These are phyloP conservation scores for Lactifluus volemus DNA, from an alignment of 768 basidiomycete species.

Conservation along the genomic window DNA sequence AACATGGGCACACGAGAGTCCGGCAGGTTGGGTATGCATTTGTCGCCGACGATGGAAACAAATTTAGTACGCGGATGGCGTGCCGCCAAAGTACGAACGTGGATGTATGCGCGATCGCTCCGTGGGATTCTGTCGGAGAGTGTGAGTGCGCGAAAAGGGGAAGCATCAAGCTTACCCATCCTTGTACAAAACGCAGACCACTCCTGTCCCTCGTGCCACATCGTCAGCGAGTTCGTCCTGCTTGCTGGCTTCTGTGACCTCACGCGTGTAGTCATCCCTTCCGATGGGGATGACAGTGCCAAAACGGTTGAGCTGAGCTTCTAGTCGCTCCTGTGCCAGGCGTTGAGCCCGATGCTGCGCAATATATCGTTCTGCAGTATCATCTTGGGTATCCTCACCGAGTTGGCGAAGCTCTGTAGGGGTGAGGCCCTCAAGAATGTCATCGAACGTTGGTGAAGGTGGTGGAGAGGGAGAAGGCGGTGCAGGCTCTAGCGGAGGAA, in stretches of 20 bases:
- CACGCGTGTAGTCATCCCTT: constrained; percentile 87
- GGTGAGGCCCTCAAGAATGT: constrained; percentile 56
- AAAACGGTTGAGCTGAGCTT: constrained; percentile 58
- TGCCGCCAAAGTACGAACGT: constrained; percentile 65
- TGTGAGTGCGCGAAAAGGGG: background rate
- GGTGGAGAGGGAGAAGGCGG: constrained; percentile 78
- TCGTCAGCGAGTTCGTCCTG: constrained; percentile 56
- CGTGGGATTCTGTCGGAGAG: constrained; percentile 52
- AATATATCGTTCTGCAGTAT: constrained; percentile 68
- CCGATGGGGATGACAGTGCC: constrained; percentile 84
- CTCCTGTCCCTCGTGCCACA: constrained; percentile 71
- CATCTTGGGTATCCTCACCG: constrained; percentile 64
- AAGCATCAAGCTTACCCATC: constrained; percentile 58
- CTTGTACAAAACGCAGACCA: constrained; percentile 92
- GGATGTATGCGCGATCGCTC: constrained; percentile 65
- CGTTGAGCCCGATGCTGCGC: constrained; percentile 56
- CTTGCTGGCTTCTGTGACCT: constrained; percentile 90
- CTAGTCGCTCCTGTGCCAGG: constrained; percentile 50
- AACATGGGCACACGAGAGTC: constrained; percentile 87
- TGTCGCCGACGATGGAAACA: constrained; percentile 88
- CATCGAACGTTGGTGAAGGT: constrained; percentile 61
- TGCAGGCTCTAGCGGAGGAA: constrained; percentile 63
- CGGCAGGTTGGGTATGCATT: constrained; percentile 94
- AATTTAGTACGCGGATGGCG: constrained; percentile 91
- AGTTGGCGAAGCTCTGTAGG: constrained; percentile 56